Conservation (phyloP, 2,329 filamentous ascomycete genomes). For the Pezicula neosporulosa region DNA sequence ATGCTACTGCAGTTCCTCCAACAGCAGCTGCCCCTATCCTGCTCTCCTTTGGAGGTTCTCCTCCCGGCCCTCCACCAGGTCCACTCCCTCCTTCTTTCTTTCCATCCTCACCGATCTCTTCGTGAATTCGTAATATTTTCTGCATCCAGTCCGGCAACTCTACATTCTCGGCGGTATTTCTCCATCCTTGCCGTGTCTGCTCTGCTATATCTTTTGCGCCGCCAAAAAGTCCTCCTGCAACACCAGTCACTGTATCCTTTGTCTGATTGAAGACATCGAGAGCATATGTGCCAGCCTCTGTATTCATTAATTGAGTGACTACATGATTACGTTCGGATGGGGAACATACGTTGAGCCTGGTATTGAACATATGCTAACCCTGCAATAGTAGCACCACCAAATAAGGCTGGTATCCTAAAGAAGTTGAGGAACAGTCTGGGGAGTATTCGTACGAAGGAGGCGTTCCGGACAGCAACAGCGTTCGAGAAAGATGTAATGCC, state of each 20-base stretch:
- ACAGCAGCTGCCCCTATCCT: constrained; percentile 60
- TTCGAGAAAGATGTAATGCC: constrained; percentile 82
- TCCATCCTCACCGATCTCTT: constrained; percentile 48
- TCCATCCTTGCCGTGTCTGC: constrained; percentile 78
- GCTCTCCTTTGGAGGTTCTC: constrained; percentile 53
- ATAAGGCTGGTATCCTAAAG: constrained; percentile 81
- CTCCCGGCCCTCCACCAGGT: constrained; percentile 39
- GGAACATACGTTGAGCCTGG: constrained; percentile 74
- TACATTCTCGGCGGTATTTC: constrained; percentile 75
- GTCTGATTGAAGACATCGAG: constrained; percentile 73
- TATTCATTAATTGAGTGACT: constrained; percentile 3
- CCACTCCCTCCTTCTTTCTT: constrained; percentile 22
- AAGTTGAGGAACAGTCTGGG: constrained; percentile 92
- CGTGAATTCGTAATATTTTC: constrained; percentile 61
- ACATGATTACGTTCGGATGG: not conserved
- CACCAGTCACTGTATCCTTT: constrained; percentile 65
- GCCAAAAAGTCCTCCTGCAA: constrained; percentile 68
- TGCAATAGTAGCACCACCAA: constrained; percentile 83
- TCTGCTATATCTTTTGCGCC: constrained; percentile 71
- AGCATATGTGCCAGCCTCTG: constrained; percentile 73
- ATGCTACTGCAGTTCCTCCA: constrained; percentile 69
- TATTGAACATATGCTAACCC: constrained; percentile 93
- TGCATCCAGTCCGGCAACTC: constrained; percentile 77
- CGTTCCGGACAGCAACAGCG: constrained; percentile 60
- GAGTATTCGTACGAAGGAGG: constrained; percentile 62